Evolutionary conservation across 345 rosid species (phyloP), one percentile per base, ranked within the genome.

Genomic region (Mallotus nudiflorus): DNA sequence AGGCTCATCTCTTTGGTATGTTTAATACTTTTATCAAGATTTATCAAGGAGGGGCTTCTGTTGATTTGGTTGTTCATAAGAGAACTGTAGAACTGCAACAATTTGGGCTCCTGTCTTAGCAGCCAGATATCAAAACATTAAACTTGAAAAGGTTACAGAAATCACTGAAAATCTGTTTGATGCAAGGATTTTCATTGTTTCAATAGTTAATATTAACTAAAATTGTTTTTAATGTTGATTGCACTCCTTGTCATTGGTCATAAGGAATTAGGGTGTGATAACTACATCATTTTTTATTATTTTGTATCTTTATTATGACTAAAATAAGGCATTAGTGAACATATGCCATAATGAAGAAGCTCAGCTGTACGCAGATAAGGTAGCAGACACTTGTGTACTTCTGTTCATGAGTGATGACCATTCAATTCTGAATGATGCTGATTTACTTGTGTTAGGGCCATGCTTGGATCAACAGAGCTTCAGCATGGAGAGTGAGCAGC

Each of bases 401-500:
- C 4, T 3, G 20, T 54, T 0, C 14, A 9, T 56, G 5, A 37
- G 58, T 62, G 18, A 15, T 71, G 45, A 62, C 40, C 20, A 58
- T 35, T 22, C 33, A 49, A 69, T 62, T 58, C 55, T 48, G 28
- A 46, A 48, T 46, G 56, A 15, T 39, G 37, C 28, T 29, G 18
- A 42, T 71, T 27, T n/a, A 9, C 28, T 73, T 13, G 2, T 59
- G 48, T 55, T 40, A 93, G 98, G 96, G 95, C 27, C 84, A 77
- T 68, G 83, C 81, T 75, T 93, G 96, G 97, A 83, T 89, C 63
- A 77, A 58, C 66, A 83, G 82, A 82, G 95, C 91, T 77, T 87
- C 86, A 0, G 96, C 65, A 53, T 89, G 89, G 96, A 82, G 77
- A 89, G 86, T 87, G 57, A 68, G 86, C 19, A 63, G 75, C 69